Evolutionary conservation across 768 basidiomycete genomes (phyloP).

Genomic region (Termitomyces eurrhizus): DNA sequence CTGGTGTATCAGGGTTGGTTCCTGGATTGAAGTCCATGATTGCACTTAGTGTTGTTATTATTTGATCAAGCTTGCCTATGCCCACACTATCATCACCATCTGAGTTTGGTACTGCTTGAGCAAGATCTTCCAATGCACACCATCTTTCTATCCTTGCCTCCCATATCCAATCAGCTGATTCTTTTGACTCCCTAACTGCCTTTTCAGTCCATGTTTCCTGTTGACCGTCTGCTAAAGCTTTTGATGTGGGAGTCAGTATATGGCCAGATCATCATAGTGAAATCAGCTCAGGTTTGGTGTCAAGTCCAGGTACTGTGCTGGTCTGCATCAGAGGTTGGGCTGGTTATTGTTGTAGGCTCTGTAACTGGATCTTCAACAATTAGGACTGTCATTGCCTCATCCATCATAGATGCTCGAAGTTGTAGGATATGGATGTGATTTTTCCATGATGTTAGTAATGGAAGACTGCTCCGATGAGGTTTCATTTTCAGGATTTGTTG

Average conservation of each 20-base stretch:
- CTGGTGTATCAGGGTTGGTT: neutral
- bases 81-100: neutral
- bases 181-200: neutral
- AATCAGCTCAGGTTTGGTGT: neutral
- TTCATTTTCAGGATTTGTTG: neutral
- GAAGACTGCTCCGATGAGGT: neutral
- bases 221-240: neutral
- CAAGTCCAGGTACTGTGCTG: no score
- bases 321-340: no score
- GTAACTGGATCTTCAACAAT: no score
- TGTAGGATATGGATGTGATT: no score
- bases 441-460: neutral
- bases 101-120: neutral
- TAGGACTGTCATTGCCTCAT: no score
- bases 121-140: neutral
- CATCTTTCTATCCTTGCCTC: neutral
- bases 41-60: neutral
- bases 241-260: neutral
- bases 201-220: neutral
- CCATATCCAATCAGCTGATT: neutral
- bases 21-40: neutral
- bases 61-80: neutral
- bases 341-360: no score
- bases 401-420: no score
- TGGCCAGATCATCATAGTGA: neutral